Conservation (phyloP, 495 filamentous ascomycete species). For the Penicillium arizonense region DNA sequence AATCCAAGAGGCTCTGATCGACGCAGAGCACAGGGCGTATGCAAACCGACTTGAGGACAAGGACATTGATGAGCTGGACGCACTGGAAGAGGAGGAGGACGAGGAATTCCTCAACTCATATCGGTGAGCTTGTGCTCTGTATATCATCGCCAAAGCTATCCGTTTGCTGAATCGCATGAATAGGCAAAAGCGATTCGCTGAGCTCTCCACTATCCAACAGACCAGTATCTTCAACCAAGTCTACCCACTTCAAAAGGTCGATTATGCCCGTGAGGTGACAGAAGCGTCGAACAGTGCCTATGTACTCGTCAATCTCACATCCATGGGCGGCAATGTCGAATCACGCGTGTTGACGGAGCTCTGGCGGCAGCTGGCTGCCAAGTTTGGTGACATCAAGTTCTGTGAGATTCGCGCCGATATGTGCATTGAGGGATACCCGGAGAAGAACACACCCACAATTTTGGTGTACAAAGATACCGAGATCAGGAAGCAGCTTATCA, state of each 20-base stretch:
- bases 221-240: slow-evolving; percentile 83
- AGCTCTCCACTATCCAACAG: slow-evolving; percentile 70
- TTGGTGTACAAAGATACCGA: slow-evolving; percentile 89
- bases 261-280: slow-evolving; percentile 90
- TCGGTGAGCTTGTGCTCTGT: slow-evolving; percentile 40
- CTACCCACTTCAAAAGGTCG: slow-evolving; percentile 89
- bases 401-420: slow-evolving; percentile 91
- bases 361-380: slow-evolving; percentile 80
- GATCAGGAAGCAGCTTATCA: slow-evolving; percentile 85
- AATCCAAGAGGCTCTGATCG: slow-evolving; percentile 90
- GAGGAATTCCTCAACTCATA: slow-evolving; percentile 87
- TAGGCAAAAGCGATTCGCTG: slow-evolving; percentile 76
- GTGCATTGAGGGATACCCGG: slow-evolving; percentile 96
- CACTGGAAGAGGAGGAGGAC: slow-evolving; percentile 92
- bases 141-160: neutral
- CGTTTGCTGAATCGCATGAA: slow-evolving; percentile 16
- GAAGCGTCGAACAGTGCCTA: slow-evolving; percentile 72
- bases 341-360: slow-evolving; percentile 77
- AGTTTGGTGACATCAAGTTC: slow-evolving; percentile 94
- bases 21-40: slow-evolving; percentile 75
- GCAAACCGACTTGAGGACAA: slow-evolving; percentile 92
- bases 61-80: slow-evolving; percentile 87
- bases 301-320: slow-evolving; percentile 85
- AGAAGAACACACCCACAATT: slow-evolving; percentile 91
- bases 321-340: slow-evolving; percentile 76